Percentiles rank a stretch among this genome's conserved stretches.
Conservation (phyloP, 2,329 filamentous ascomycete species). For the Aspergillus sergii region DNA sequence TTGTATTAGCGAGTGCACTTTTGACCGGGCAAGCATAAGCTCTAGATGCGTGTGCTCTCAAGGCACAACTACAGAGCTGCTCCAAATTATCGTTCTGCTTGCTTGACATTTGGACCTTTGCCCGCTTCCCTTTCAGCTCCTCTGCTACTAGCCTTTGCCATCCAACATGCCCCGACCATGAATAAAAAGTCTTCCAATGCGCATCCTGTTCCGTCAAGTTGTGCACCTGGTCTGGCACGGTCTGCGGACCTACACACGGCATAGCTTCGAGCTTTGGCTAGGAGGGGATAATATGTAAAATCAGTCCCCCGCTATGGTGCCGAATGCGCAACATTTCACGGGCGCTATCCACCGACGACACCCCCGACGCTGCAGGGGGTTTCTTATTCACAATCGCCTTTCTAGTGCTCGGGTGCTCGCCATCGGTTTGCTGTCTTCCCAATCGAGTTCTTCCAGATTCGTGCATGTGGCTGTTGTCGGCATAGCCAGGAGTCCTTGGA, state of each 20-base stretch:
- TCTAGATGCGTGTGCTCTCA: constrained; percentile 18
- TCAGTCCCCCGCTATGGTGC: constrained; percentile 11
- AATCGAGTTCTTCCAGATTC: constrained; percentile 13
- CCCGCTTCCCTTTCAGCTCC: constrained; percentile 15
- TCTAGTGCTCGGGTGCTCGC: constrained; percentile 4
- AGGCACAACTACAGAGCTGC: constrained; percentile 17
- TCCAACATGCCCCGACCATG: neutral
- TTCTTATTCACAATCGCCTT: constrained; percentile 10
- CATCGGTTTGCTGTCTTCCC: constrained; percentile 13
- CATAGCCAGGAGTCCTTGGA: constrained; percentile 37
- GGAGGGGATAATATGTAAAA: neutral
- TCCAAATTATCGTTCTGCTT: constrained; percentile 17
- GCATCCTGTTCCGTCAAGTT: neutral
- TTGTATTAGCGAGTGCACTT: constrained; percentile 17
- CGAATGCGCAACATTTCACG: constrained; percentile 1
- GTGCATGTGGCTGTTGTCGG: constrained; percentile 25
- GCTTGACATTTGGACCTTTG: constrained; percentile 21
- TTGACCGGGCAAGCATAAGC: constrained; percentile 18
- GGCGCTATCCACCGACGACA: neutral
- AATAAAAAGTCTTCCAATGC: neutral
- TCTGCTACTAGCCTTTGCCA: constrained; percentile 9
- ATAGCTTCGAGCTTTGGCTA: neutral
- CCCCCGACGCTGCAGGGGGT: neutral
- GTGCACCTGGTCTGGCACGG: neutral
- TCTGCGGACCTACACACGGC: neutral